Evolutionary conservation across 495 filamentous ascomycete species (phyloP), one percentile per base, ranked within the genome.

Genomic region (Aspergillus campestris): DNA sequence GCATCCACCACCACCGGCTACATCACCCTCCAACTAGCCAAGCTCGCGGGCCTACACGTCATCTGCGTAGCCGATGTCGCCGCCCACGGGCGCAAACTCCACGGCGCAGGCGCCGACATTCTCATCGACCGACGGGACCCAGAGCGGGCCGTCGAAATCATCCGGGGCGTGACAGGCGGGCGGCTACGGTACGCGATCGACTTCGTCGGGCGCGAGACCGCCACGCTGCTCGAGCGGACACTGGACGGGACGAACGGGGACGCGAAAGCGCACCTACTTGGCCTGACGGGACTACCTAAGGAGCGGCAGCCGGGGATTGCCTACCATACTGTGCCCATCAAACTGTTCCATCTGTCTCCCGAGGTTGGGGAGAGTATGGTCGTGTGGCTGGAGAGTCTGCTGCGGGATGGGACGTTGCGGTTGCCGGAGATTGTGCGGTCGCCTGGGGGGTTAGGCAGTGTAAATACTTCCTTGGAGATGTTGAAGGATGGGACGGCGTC

Each of bases 301-400:
- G 64, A 67, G 40, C 49, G 52, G 8, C 49, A 65, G 3, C 48
- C 63, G 0, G 67, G 71, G 8, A 69, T 82, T 12, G 55, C 55
- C 14, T 68, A 73, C 38, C 81, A 86, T 45, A 79, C 69, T 5
- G 77, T 85, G 14, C 82, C 82, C 0, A 83, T 86, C 41, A 86
- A 85, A 58, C 47, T 83, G 18, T 86, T 84, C 51, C 82, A 86
- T 50, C 70, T 74, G 40, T 72, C 77, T 3, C 69, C 75, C 0
- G 59, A 62, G 3, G 68, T 84, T 0, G 82, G 82, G 1, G 74
- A 78, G 39, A 58, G 56, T 6, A 54, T 82, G 54, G 74, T 78
- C 5, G 49, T 51, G 12, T 86, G 81, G 82, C 56, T 83, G 47
- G 81, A 85, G 55, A 58, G 62, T 31, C 55, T 86, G 37, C 50